phyloP scores from a whole-genome alignment of 768 basidiomycete genomes.

The Arthromyces matolae region DNA sequence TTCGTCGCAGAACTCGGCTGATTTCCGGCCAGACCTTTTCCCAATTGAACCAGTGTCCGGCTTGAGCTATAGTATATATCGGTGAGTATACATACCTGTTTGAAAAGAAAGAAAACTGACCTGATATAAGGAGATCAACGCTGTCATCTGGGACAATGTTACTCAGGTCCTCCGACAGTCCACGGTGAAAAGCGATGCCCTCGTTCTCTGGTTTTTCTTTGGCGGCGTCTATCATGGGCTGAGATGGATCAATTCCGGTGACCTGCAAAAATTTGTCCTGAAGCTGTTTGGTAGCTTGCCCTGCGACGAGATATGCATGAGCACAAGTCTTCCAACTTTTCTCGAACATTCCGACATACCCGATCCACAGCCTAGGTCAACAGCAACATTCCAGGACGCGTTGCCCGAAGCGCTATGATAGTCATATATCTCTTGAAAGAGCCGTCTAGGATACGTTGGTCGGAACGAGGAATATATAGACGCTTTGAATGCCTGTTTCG shows the following conservation, averaged over 20 bases:
- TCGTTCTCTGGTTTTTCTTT: constrained; percentile 19
- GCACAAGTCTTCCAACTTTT: background rate
- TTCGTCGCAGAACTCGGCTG: constrained; percentile 51
- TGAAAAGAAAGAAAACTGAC: constrained; percentile 21
- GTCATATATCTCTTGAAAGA: constrained; percentile 60
- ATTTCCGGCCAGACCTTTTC: constrained; percentile 66
- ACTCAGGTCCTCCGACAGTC: constrained; percentile 51
- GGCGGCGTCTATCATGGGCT: constrained; percentile 63
- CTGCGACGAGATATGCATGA: constrained; percentile 29
- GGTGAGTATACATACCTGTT: background rate
- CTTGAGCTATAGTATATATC: constrained; percentile 50
- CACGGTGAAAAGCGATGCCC: constrained; percentile 29
- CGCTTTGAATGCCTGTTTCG: constrained; percentile 66
- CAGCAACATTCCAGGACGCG: constrained; percentile 49
- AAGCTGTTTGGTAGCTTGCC: constrained; percentile 65
- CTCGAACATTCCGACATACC: constrained; percentile 41
- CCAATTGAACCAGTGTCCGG: constrained; percentile 83
- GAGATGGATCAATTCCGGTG: constrained; percentile 72
- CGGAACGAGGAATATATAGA: constrained; percentile 62
- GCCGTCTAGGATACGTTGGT: constrained; percentile 66
- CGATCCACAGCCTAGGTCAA: constrained; percentile 86
- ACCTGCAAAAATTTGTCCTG: constrained; percentile 50
- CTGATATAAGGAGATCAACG: constrained; percentile 67
- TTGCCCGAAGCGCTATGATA: constrained; percentile 42
- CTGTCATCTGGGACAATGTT: constrained; percentile 39